Base-by-base conservation (phyloP, 192 early-diverging fungal genomes). In the Coemansia sp. region DNA sequence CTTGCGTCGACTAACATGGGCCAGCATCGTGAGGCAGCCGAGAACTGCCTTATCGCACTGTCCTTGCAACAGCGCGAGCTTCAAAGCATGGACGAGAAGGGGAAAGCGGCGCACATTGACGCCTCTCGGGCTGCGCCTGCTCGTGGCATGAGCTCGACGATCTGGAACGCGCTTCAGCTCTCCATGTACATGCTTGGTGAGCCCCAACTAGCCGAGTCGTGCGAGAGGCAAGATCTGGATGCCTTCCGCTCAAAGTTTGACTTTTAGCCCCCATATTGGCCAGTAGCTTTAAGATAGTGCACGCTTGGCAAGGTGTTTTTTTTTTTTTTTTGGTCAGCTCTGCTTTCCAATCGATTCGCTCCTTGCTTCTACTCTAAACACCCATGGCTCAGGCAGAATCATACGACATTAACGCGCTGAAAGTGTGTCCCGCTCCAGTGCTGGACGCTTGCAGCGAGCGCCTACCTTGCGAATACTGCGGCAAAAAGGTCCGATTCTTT, bases 1-100 rank as follows among this genome's bases (percentile, higher is more conserved):
- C 90, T 99, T 47, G 87, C 88, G 23, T 95, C 92, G 65, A 92
- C 97, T 50, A 93, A 95, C 73, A 71, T 98, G 59, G 87, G 89
- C 12, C 87, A 92, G 74, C 92, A 95, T 66, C 76, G 82, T 16
- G 96, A 98, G 66, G 94, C 96, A 0, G 94, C 91, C 11, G 93
- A 95, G 63, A 94, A 99, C 79, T 77, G 98, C 33, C 77, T 99
- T 26, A 88, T 87, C n/a, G 92, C 95, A 6, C 77, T 99, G 42
- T 82, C 90, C 1, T 79, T 94, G 26, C 97, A 99, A 70, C 80
- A 85, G 73, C 85, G 88, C 35, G 84, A 88, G 59, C 67, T 84
- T 60, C 75, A 73, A 39, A 52, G 48, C 63, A 77, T 62, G 55
- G 68, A 33, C 62, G 66, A 43, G 45, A 78, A 43, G 72, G 74